These are phyloP conservation scores for Nothophaeocryptopus gaeumannii DNA, from an alignment of 2,329 filamentous ascomycete genomes.

Conservation along the genomic window DNA sequence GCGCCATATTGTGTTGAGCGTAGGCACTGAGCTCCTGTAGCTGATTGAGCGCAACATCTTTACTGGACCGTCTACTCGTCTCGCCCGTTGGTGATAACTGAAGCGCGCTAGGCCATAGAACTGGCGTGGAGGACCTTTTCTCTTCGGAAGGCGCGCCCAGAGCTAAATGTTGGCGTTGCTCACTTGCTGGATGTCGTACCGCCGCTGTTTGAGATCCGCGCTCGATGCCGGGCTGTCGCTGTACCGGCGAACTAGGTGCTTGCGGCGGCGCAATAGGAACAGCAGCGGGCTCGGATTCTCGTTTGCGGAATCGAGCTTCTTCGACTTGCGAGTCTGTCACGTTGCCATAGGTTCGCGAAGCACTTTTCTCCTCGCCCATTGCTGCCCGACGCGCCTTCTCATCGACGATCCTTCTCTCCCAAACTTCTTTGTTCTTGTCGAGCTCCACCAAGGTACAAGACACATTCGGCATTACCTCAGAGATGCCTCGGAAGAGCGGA, in stretches of 20 bases:
- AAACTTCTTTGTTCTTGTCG: slow-evolving; percentile 69
- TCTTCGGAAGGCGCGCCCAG: slow-evolving; percentile 24
- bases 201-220: slow-evolving; percentile 12
- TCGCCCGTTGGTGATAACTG: slow-evolving; percentile 26
- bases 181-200: slow-evolving; percentile 24
- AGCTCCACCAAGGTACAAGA: slow-evolving; percentile 81
- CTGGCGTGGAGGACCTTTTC: slow-evolving; percentile 27
- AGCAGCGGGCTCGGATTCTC: slow-evolving; percentile 29
- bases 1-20: slow-evolving; percentile 28
- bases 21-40: slow-evolving; percentile 32
- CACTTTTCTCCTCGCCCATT: slow-evolving; percentile 19
- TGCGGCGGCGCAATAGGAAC: slow-evolving; percentile 23
- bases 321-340: slow-evolving; percentile 32
- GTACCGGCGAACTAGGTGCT: slow-evolving; percentile 22
- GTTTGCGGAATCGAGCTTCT: slow-evolving; percentile 29
- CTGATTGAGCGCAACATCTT: slow-evolving; percentile 37
- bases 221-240: slow-evolving; percentile 20
- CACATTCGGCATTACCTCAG: slow-evolving; percentile 82
- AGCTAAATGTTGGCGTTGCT: slow-evolving; percentile 27
- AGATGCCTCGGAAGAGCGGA: slow-evolving; percentile 83
- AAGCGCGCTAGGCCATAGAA: slow-evolving; percentile 19
- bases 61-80: slow-evolving; percentile 35
- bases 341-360: slow-evolving; percentile 30
- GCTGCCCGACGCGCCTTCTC: slow-evolving; percentile 53
- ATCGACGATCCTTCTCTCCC: slow-evolving; percentile 65